Conservation (phyloP, 208 protist species). For the Leishmania amazonensis region DNA sequence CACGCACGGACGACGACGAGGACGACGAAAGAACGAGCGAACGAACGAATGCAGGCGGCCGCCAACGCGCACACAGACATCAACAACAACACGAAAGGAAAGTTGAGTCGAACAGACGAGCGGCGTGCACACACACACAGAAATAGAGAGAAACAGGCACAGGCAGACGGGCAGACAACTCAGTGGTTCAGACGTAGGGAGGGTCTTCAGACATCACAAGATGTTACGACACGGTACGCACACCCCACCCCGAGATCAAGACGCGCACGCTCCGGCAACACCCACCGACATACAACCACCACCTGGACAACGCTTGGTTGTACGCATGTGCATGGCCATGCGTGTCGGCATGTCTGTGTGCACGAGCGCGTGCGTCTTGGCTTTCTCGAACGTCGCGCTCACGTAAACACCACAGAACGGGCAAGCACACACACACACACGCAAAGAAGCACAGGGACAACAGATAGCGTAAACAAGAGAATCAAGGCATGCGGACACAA, state of each 20-base stretch:
- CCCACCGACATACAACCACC: not conserved
- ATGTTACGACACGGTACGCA: not conserved
- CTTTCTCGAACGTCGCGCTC: not conserved
- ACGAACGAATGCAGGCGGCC: not conserved
- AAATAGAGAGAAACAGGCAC: not conserved
- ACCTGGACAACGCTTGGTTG: not conserved
- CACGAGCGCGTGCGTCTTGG: not conserved
- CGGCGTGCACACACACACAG: not conserved
- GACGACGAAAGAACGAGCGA: not conserved
- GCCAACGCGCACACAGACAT: not conserved
- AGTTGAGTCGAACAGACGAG: not conserved
- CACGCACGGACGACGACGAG: not conserved
- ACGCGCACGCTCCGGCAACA: not conserved
- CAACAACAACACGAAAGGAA: not conserved
- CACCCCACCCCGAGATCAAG: not conserved
- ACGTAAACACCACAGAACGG: not conserved
- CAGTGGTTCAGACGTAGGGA: not conserved
- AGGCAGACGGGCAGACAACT: not conserved
- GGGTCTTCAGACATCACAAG: not conserved
- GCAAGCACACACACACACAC: not conserved
- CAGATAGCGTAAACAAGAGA: not conserved
- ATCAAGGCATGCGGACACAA: not conserved
- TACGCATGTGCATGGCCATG: not conserved
- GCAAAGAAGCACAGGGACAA: not conserved
- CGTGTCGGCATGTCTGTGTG: not conserved